phyloP scores from a whole-genome alignment of 1,284 basidiomycete species.

The Apiotrichum akiyoshidainum region DNA sequence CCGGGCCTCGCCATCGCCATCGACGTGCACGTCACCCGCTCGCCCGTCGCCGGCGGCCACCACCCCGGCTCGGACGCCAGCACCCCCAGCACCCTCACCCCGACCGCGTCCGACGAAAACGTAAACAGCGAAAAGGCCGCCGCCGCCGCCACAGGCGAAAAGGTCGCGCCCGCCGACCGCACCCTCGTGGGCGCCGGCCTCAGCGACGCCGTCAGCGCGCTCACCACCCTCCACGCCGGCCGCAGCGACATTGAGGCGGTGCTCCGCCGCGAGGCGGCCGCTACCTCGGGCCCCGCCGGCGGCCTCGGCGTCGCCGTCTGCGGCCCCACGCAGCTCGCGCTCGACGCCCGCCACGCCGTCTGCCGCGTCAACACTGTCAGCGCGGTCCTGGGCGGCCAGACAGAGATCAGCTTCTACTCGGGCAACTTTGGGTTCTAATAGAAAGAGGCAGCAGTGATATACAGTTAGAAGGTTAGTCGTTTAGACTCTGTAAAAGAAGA shows the following conservation, averaged over 20 bases:
- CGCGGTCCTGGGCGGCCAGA: constrained; percentile 21
- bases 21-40: constrained; percentile 26
- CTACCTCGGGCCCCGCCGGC: background rate
- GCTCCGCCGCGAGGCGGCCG: background rate
- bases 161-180: background rate
- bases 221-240: background rate
- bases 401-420: constrained; percentile 20
- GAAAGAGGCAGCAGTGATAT: too few relatives aligned
- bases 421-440: constrained; percentile 25
- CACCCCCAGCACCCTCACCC: background rate
- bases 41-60: background rate
- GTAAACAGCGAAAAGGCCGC: background rate
- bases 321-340: constrained; percentile 20
- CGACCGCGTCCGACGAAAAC: background rate
- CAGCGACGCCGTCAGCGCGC: background rate
- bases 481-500: too few relatives aligned
- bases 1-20: constrained; percentile 9
- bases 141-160: too few relatives aligned
- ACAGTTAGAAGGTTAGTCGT: too few relatives aligned
- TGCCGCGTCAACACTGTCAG: constrained; percentile 16
- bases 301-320: constrained; percentile 21
- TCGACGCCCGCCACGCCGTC: constrained; percentile 19
- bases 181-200: background rate
- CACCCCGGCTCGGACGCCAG: background rate
- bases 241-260: constrained; percentile 6